These are phyloP conservation scores for Cardiospermum halicacabum DNA, from an alignment of 345 rosid species.

Conservation along the genomic window DNA sequence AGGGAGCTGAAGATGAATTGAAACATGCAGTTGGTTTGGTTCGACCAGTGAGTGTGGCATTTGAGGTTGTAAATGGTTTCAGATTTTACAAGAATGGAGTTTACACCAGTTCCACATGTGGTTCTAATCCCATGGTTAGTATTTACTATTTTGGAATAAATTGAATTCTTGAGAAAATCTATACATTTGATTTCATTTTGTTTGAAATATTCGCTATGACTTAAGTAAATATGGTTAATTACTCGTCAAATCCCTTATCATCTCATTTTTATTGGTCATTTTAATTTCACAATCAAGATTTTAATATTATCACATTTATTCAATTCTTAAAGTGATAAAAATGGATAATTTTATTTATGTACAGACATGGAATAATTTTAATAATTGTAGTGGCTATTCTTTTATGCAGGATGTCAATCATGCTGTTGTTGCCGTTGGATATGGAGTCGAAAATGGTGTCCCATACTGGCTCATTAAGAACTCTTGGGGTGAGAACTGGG, in stretches of 20 bases:
- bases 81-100: constrained; percentile 75
- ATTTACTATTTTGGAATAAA: neutral
- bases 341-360: too few species aligned
- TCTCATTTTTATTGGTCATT: neutral
- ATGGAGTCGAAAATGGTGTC: constrained; percentile 74
- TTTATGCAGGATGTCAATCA: constrained; percentile 89
- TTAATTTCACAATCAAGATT: neutral
- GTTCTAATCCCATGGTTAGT: constrained; percentile 68
- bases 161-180: neutral
- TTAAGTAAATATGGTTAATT: neutral
- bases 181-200: neutral
- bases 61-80: constrained; percentile 64
- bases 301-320: neutral
- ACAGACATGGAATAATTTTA: too few species aligned
- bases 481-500: constrained; percentile 88
- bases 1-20: constrained; percentile 93
- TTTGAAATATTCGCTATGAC: neutral
- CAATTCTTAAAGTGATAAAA: too few species aligned
- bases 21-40: constrained; percentile 86
- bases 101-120: constrained; percentile 63
- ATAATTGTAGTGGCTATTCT: neutral
- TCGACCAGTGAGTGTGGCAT: constrained; percentile 93
- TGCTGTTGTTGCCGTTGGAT: constrained; percentile 91
- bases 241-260: neutral
- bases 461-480: constrained; percentile 93